phyloP scores from a whole-genome alignment of 441 rosid species.

The Pelargonium citronellum region DNA sequence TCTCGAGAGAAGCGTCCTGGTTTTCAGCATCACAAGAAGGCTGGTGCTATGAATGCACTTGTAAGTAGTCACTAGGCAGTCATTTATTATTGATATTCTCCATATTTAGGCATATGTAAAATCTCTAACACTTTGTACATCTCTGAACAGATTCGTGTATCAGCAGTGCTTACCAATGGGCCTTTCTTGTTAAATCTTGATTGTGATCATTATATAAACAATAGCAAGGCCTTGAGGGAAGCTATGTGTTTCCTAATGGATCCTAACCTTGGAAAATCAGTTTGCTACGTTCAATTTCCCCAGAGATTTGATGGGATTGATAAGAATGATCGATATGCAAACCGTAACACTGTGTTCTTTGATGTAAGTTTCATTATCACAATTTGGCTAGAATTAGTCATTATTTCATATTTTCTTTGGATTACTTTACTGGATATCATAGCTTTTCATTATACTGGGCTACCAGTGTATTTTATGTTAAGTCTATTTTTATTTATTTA shows the following conservation, averaged over 20 bases:
- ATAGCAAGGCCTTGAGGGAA: conserved; percentile 94
- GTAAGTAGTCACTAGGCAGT: conserved; percentile 36
- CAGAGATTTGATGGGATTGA: conserved; percentile 98
- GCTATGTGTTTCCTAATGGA: conserved; percentile 99
- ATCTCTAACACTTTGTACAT: too few species aligned
- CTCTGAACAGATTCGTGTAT: conserved; percentile 68
- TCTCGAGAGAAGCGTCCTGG: conserved; percentile 99
- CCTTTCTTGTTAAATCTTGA: conserved; percentile 98
- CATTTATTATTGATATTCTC: too few species aligned
- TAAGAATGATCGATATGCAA: conserved; percentile 86
- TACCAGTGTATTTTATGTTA: too few species aligned
- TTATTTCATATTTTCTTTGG: too few species aligned
- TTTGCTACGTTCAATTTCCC: conserved; percentile 95
- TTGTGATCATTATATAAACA: conserved; percentile 97
- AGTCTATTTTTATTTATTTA: too few species aligned
- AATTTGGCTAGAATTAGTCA: too few species aligned
- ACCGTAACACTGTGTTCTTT: conserved; percentile 92
- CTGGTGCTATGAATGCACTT: conserved; percentile 98
- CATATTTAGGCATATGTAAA: too few species aligned
- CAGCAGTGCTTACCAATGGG: conserved; percentile 97
- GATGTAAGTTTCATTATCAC: conserved; percentile 51
- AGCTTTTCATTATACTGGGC: too few species aligned
- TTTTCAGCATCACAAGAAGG: conserved; percentile 96
- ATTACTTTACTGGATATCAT: too few species aligned
- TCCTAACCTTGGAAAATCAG: conserved; percentile 90